Evolutionary conservation across 441 rosid genomes (phyloP).

Genomic region (Flueggea neowawraea): DNA sequence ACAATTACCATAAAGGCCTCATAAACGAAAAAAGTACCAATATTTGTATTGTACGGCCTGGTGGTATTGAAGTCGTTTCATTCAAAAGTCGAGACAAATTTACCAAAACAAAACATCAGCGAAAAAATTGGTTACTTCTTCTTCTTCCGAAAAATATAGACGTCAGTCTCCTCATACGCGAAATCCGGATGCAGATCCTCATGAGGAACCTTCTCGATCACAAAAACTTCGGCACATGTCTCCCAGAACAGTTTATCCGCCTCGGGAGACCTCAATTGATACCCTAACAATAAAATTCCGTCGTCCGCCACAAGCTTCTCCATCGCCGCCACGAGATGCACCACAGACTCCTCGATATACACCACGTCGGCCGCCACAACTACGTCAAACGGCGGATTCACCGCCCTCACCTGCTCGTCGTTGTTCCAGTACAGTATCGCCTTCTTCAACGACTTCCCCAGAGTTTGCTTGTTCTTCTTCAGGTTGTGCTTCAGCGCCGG

Average conservation of each 20-base stretch:
- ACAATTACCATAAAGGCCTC: no score
- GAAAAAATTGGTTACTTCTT: constrained; percentile 4
- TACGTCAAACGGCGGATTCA: constrained; percentile 72
- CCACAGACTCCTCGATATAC: constrained; percentile 73
- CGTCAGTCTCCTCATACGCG: constrained; percentile 65
- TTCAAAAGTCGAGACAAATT: no score
- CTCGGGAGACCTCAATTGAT: constrained; percentile 82
- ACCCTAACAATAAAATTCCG: constrained; percentile 69
- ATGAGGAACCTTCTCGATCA: constrained; percentile 68
- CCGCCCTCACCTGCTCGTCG: constrained; percentile 39
- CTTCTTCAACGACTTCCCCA: constrained; percentile 54
- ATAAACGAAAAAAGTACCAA: no score
- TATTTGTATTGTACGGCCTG: no score
- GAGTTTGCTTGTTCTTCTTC: constrained; percentile 70
- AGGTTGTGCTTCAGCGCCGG: constrained; percentile 84
- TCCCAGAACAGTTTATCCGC: constrained; percentile 81
- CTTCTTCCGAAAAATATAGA: constrained; percentile 64
- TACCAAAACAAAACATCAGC: no score
- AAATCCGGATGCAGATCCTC: constrained; percentile 73
- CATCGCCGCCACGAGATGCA: constrained; percentile 62
- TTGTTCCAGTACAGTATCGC: constrained; percentile 69
- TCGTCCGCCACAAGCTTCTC: constrained; percentile 60
- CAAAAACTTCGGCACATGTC: constrained; percentile 48
- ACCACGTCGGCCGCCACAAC: constrained; percentile 91
- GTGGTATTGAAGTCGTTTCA: no score